Percentiles rank a stretch among this genome's conserved stretches.
These are phyloP conservation scores for Ophiostoma fasciatum DNA, from an alignment of 2,329 filamentous ascomycete species.

Conservation along the genomic window DNA sequence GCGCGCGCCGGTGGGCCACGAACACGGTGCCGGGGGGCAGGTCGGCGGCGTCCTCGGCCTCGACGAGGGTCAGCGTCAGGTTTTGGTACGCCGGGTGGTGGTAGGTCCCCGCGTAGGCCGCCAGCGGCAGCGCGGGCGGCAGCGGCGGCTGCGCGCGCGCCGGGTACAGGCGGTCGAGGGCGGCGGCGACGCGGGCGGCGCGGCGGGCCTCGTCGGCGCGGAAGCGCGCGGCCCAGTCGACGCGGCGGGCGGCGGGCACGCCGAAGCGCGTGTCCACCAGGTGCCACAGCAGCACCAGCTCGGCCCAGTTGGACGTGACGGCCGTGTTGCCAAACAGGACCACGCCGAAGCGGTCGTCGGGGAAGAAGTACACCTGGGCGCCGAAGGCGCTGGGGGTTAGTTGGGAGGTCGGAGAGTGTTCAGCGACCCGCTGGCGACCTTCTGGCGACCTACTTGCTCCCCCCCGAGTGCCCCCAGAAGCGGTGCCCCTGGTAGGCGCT, in stretches of 20 bases:
- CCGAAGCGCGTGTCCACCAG: constrained; percentile 26
- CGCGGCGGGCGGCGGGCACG: constrained; percentile 19
- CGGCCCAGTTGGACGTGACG: constrained; percentile 21
- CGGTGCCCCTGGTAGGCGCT: constrained; percentile 27
- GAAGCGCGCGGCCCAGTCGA: constrained; percentile 21
- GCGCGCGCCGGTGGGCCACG: constrained; percentile 15
- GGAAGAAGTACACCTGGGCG: constrained; percentile 28
- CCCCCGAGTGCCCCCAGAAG: constrained; percentile 27
- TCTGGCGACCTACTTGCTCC: constrained; percentile 22
- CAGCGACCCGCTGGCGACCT: too few relatives aligned
- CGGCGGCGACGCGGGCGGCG: constrained; percentile 16
- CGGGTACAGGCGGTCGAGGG: constrained; percentile 23
- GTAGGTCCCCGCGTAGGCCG: constrained; percentile 26
- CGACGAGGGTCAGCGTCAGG: constrained; percentile 14
- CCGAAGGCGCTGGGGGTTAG: constrained; percentile 21
- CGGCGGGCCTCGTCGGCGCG: not conserved
- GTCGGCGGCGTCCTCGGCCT: not conserved
- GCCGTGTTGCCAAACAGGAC: constrained; percentile 30
- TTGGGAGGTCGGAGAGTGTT: too few relatives aligned
- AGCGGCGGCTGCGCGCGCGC: constrained; percentile 20
- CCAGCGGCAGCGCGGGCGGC: constrained; percentile 21
- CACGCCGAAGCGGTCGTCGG: constrained; percentile 26
- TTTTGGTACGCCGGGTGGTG: constrained; percentile 27
- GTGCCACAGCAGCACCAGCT: constrained; percentile 20
- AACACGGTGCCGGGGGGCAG: constrained; percentile 10